phyloP scores from a whole-genome alignment of 2,329 filamentous ascomycete species.

The Calonectria pseudoturangicola region DNA sequence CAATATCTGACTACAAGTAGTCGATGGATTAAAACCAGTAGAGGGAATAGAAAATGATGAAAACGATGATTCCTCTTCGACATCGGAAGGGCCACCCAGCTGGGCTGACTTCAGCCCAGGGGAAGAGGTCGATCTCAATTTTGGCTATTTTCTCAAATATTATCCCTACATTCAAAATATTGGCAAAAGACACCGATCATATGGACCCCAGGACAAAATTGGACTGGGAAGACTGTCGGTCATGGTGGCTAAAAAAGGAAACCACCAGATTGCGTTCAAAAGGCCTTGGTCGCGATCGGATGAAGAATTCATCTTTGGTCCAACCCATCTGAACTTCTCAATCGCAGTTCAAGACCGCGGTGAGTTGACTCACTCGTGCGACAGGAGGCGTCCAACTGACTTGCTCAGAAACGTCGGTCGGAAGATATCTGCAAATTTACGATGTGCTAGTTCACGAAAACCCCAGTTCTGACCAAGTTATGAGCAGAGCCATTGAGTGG shows the following conservation, averaged over 20 bases:
- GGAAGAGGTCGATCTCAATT: neutral
- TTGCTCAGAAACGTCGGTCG: neutral
- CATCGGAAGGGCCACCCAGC: neutral
- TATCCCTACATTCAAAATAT: neutral
- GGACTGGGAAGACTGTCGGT: neutral
- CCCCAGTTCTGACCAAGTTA: neutral
- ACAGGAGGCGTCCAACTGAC: neutral
- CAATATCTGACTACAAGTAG: neutral
- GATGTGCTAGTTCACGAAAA: neutral
- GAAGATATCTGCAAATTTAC: neutral
- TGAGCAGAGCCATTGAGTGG: neutral
- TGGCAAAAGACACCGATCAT: neutral
- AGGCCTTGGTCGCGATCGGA: neutral
- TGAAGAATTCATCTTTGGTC: neutral
- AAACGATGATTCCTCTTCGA: neutral
- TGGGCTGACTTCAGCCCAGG: neutral
- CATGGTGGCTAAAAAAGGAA: neutral
- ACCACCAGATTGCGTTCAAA: neutral
- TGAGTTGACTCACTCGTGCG: neutral
- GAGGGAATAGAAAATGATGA: neutral
- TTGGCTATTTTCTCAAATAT: neutral
- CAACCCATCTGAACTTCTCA: neutral
- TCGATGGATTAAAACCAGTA: neutral
- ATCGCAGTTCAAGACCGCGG: neutral
- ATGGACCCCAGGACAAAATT: neutral